phyloP scores from a whole-genome alignment of 2,329 filamentous ascomycete genomes.

The Didymella glomerata region DNA sequence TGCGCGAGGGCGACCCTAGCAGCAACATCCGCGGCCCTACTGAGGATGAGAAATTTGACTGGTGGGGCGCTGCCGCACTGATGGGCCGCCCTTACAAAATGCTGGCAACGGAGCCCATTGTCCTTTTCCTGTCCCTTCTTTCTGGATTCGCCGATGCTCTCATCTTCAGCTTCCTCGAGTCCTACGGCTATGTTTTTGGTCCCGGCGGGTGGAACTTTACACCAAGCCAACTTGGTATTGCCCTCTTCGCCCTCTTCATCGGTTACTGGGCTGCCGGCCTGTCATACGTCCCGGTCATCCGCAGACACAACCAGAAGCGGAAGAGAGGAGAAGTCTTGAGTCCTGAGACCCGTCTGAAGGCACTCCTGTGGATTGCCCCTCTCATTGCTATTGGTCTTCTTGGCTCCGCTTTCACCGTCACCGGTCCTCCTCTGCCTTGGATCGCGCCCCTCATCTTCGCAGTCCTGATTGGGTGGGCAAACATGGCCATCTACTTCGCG shows the following conservation, averaged over 20 bases:
- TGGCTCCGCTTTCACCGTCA: slow-evolving; percentile 67
- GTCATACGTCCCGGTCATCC: slow-evolving; percentile 63
- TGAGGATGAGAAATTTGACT: slow-evolving; percentile 59
- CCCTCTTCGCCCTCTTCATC: slow-evolving; percentile 66
- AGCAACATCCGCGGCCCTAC: slow-evolving; percentile 71
- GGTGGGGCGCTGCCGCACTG: slow-evolving; percentile 55
- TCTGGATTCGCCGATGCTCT: slow-evolving; percentile 77
- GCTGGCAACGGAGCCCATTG: slow-evolving; percentile 78
- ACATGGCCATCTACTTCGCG: slow-evolving; percentile 75
- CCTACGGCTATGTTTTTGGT: slow-evolving; percentile 70
- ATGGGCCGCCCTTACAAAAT: slow-evolving; percentile 74
- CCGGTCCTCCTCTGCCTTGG: slow-evolving; percentile 70
- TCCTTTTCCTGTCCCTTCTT: slow-evolving; percentile 73
- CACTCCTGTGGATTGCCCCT: slow-evolving; percentile 68
- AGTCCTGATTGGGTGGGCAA: slow-evolving; percentile 70
- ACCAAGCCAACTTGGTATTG: slow-evolving; percentile 64
- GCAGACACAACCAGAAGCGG: slow-evolving; percentile 56
- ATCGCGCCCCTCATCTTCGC: slow-evolving; percentile 63
- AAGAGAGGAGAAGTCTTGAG: slow-evolving; percentile 58
- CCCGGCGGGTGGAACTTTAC: slow-evolving; percentile 68
- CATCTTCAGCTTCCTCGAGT: slow-evolving; percentile 80
- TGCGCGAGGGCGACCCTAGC: slow-evolving; percentile 63
- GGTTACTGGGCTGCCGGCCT: slow-evolving; percentile 71
- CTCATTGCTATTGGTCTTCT: slow-evolving; percentile 72
- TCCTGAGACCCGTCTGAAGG: slow-evolving; percentile 72